Evolutionary conservation across 225 moss, liverwort and hornwort species (phyloP).

Genomic region (Lunularia cruciata): DNA sequence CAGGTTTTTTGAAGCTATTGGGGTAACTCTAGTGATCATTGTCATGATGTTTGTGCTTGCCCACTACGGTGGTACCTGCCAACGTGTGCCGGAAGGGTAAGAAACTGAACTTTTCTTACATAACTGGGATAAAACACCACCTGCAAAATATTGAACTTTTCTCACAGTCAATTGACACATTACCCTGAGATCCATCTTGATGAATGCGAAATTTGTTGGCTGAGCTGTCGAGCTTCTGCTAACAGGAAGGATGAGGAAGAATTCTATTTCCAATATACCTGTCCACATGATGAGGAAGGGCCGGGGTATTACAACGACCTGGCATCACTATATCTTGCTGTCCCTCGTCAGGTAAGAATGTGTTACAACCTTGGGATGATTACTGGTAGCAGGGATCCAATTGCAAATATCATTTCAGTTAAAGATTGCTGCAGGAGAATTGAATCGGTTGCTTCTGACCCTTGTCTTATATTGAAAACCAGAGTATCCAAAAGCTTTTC

Average conservation of each 20-base stretch:
- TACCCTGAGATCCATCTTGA: background rate
- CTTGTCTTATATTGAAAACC: constrained; percentile 14
- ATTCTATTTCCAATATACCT: constrained; percentile 74
- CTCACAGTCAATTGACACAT: no score
- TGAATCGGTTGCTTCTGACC: constrained; percentile 4
- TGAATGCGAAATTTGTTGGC: background rate
- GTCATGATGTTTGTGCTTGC: constrained; percentile 64
- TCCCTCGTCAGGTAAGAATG: constrained; percentile 81
- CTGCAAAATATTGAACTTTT: no score
- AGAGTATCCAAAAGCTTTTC: constrained; percentile 82
- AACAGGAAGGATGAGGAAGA: constrained; percentile 53
- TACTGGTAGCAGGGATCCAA: no score
- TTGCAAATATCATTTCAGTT: no score
- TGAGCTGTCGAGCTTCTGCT: background rate
- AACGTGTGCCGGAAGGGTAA: constrained; percentile 57
- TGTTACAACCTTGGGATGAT: no score
- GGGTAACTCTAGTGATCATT: constrained; percentile 61
- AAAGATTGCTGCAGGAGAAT: no score
- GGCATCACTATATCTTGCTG: constrained; percentile 67
- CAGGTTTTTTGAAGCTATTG: constrained; percentile 74
- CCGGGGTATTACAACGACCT: constrained; percentile 76
- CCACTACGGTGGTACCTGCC: constrained; percentile 61
- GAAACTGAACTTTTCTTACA: background rate
- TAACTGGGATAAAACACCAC: no score
- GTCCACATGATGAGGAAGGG: constrained; percentile 51